Base-by-base conservation (phyloP, 2,329 filamentous ascomycete species). In the Zymoseptoria tritici region DNA sequence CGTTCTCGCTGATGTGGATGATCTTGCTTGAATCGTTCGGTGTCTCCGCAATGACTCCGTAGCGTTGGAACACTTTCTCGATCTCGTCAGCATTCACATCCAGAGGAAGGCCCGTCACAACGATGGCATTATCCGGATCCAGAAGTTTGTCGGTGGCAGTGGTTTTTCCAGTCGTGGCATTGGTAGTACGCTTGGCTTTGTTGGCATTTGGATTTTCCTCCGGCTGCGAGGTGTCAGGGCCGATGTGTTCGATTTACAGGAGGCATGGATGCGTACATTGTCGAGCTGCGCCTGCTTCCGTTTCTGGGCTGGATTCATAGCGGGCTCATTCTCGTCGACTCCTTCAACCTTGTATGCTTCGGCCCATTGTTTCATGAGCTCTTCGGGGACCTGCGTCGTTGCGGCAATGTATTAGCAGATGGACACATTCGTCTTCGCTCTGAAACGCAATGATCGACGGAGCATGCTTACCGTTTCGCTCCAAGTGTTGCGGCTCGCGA, bases 1-100 rank as follows among this genome's bases (percentile, higher is more conserved):
- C 85, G 72, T 97, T 87, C 20, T 81, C 85, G 76, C 99, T 99
- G 74, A 99, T 85, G 77, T 96, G 97, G 76, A 99, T 93, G 46
- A 94, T 87, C 52, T 91, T 90, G 52, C 86, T 84, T 59, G 90
- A 89, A 69, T 86, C 91, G 70, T 97, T 92, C 65, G 96, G 92
- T 75, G 96, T 90, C 75, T 97, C 92, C 54, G 93, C 91, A 65
- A 99, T 92, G 66, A 97, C 88, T 61, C 92, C 92, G 70, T 85
- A 95, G 73, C 90, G 93, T 54, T 87, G 90, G 78, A 99, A 99
- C 26, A 90, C 80, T 22, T 91, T 84, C 66, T 88, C 83, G 16
- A 99, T 85, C 77, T 99, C 94, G 29, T 89, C 84, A 50, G 87
- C 79, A 0, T 88, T 90, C 51, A 85, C 88, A 73, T 97, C 90